Base-by-base conservation (phyloP, 108 stramenopile species). In the Cyclostephanos invisitatus region DNA sequence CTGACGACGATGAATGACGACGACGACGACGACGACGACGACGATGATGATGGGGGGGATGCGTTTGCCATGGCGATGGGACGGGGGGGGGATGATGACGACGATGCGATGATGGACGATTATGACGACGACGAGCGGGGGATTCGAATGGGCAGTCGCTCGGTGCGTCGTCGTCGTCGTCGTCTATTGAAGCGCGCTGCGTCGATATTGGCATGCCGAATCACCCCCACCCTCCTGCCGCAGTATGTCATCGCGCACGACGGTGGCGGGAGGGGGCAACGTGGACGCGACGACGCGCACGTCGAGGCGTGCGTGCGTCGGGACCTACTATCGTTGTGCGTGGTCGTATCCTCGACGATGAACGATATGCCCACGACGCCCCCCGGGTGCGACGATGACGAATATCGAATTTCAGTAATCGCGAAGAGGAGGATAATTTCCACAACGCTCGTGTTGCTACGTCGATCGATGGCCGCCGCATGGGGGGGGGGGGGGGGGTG, bases 131-230 rank as follows among this genome's bases (percentile, higher is more conserved):
- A 11, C 40, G 40, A 40, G 7, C 40, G 40, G 10, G 40, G 40
- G 3, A 1, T 3, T 8, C 12, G 44, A 14, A 3, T 14, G 44
- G 15, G 44, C n/a, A n/a, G n/a, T n/a, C n/a, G n/a, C n/a, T n/a
- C n/a, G 44, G 44, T 2, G 12, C 14, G 44, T 2, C 63, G 48
- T 38, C 12, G 22, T 4, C 68, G n/a, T 42, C 38, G 42, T 22
- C 22, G 37, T 25, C 2, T 27, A 29, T 24, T 78, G 28, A 35
- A 24, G n/a, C 7, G 25, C 11, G 48, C 54, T 14, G 67, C 71
- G 12, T 63, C 66, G 3, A 7, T 71, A 7, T 35, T 78, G 60
- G 77, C 77, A 15, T 78, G 72, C 55, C 58, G 77, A n/a, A 10
- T 67, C 51, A 78, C 59, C 32, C 77, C 70, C 11, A 38, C 70